Base-by-base conservation (phyloP, 1,284 basidiomycete species). In the Wallemia hederae region DNA sequence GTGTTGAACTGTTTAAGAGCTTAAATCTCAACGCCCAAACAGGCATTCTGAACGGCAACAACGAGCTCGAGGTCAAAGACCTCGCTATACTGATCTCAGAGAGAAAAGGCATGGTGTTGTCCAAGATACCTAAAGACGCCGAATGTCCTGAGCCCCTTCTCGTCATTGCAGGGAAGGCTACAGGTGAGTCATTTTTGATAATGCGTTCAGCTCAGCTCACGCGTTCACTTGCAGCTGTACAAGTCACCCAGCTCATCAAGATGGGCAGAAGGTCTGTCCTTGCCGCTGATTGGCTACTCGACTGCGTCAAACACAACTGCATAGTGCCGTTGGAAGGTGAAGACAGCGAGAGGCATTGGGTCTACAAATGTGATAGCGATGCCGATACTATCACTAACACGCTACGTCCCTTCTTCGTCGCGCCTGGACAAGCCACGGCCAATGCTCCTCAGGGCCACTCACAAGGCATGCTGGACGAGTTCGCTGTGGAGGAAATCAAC, bases 261-360 rank as follows among this genome's bases (percentile, higher is more conserved):
- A 69, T 70, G 33, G 69, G 68, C 0, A 64, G 82, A 59, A 63
- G 83, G 86, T 66, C 56, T 26, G 77, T 91, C 59, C 72, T 92
- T 61, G 80, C 76, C 60, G 85, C 89, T 0, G 71, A 76, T 28
- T 94, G 88, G 87, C 74, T 94, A 59, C 68, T 75, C 56, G 84
- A 88, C 66, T 87, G 81, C n/a, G 75, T 90, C 55, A 72, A 75
- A 1, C 72, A 74, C 27, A 75, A 74, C 17, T 71, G 76, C 60
- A 70, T 74, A 17, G 67, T 80, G 15, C 80, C 85, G 0, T 69
- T 88, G 22, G 1, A 19, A 17, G 27, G 27, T 61, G 27, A 58
- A 27, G 56, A 27, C 11, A 29, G 56, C 60, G n/a, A 55, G n/a
- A 0, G 17, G 59, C 24, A 27, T 26, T 28, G 56, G 62, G 28